Evolutionary conservation across 805 yeast genomes (phyloP), one percentile per base, ranked within the genome.

Genomic region (Hanseniaspora taiwanica): DNA sequence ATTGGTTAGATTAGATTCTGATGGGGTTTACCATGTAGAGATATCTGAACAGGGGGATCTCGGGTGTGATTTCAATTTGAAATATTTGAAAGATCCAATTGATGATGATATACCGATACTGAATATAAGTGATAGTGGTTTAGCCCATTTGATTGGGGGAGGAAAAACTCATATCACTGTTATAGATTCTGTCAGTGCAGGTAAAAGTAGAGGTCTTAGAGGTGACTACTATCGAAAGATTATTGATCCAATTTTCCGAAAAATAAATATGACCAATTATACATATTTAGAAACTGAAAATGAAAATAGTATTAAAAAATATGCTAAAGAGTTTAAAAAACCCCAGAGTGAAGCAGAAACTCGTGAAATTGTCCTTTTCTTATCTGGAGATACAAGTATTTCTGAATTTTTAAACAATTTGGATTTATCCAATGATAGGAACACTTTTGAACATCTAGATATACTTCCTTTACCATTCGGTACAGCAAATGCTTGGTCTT

Each of bases 311-410:
- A 66, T 76, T 6, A 37, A 49, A 1, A 53, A 64, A n/a, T 59
- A 65, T 45, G 74, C 76, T 0, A 24, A 42, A 9, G 4, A 42
- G 1, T 44, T 72, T 17, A 3, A 13, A 33, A 33, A 33, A 19
- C 9, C n/a, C 10, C 9, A n/a, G 14, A 25, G 14, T 14, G n/a
- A 25, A 5, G 29, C 4, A 25, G 14, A 25, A 25, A 7, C 29
- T 14, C 13, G 6, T 8, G 23, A 13, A 6, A 47, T 48, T 0
- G 60, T 81, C 8, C 53, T 82, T 2, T 60, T 86, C 27, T 57
- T 87, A 7, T 80, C 93, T 29, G 96, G 96, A 2, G 96, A 87
- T 53, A 86, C 96, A 1, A 77, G 93, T 1, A 62, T 84, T 4
- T 74, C 71, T 38, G 96, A 87, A 55, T 73, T 87, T 38, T 49